phyloP scores from a whole-genome alignment of 169 alveolate species.

The Plasmodium malariae region DNA sequence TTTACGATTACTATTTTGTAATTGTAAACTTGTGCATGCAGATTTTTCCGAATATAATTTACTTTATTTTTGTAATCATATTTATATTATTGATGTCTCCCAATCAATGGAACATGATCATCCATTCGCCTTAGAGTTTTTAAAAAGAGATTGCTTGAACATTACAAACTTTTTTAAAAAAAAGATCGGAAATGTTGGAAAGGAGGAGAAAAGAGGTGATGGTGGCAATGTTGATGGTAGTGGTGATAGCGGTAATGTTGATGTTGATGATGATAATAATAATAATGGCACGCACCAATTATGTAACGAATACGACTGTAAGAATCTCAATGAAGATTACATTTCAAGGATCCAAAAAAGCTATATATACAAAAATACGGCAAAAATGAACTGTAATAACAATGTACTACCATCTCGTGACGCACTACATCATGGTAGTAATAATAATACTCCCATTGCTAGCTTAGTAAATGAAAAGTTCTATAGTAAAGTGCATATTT shows the following conservation, averaged over 20 bases:
- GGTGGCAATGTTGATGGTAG: too few species aligned
- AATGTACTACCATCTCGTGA: too few species aligned
- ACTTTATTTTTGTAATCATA: slow-evolving; percentile 87
- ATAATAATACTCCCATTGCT: neutral
- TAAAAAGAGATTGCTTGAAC: slow-evolving; percentile 98
- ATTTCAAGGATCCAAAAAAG: too few species aligned
- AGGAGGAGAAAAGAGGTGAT: too few species aligned
- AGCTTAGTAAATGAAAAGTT: neutral
- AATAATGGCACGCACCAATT: too few species aligned
- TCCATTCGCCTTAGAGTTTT: slow-evolving; percentile 97
- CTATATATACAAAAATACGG: too few species aligned
- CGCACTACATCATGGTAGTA: neutral
- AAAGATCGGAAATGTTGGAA: slow-evolving; percentile 39
- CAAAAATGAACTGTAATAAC: too few species aligned
- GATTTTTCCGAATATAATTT: slow-evolving; percentile 98
- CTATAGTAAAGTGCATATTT: slow-evolving; percentile 10
- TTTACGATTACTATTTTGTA: slow-evolving; percentile 93
- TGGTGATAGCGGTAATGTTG: too few species aligned
- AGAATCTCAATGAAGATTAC: too few species aligned
- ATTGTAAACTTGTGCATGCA: slow-evolving; percentile 98
- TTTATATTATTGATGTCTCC: slow-evolving; percentile 98
- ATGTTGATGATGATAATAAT: too few species aligned
- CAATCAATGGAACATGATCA: slow-evolving; percentile 99
- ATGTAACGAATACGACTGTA: too few species aligned
- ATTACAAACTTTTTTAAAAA: slow-evolving; percentile 95